These are phyloP conservation scores for Ilyonectria sp. DNA, from an alignment of 2,329 filamentous ascomycete species.

Conservation along the genomic window DNA sequence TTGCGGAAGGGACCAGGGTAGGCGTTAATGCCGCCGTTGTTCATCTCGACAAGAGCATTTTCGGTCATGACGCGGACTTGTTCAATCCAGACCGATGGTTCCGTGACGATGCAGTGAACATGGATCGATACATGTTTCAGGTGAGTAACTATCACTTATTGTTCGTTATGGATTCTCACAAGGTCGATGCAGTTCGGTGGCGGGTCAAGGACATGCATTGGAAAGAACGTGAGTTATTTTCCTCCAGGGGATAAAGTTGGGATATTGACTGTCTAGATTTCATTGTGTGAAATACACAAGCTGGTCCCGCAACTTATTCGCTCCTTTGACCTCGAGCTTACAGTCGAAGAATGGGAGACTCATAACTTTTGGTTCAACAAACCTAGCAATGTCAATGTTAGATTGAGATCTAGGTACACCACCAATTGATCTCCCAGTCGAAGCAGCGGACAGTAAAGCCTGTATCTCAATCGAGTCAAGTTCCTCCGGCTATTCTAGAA, in stretches of 20 bases:
- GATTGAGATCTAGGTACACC: not conserved
- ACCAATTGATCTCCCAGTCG: too few relatives aligned
- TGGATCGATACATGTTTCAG: slow-evolving; percentile 21
- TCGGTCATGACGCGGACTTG: slow-evolving; percentile 23
- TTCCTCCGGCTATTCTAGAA: too few relatives aligned
- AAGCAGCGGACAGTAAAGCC: not conserved
- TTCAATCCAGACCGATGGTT: slow-evolving; percentile 29
- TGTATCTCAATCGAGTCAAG: not conserved
- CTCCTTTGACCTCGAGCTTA: not conserved
- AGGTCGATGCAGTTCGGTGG: slow-evolving; percentile 15
- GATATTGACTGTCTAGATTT: slow-evolving; percentile 3
- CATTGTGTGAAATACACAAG: slow-evolving; percentile 26
- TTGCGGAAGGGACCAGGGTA: slow-evolving; percentile 6
- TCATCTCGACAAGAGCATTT: slow-evolving; percentile 22
- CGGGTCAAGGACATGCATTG: slow-evolving; percentile 25
- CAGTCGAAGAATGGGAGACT: not conserved
- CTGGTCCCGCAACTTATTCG: slow-evolving; percentile 16
- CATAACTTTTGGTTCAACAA: slow-evolving; percentile 11
- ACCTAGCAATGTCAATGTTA: not conserved
- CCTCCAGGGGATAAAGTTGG: too few relatives aligned
- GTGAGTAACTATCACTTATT: not conserved
- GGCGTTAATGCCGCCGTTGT: slow-evolving; percentile 24
- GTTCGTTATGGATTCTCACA: not conserved
- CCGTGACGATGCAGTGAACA: slow-evolving; percentile 2
- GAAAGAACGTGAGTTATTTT: slow-evolving; percentile 16